Evolutionary conservation across 2,329 filamentous ascomycete species (phyloP), one percentile per base, ranked within the genome.

Genomic region (Aspergillus phoenicis): DNA sequence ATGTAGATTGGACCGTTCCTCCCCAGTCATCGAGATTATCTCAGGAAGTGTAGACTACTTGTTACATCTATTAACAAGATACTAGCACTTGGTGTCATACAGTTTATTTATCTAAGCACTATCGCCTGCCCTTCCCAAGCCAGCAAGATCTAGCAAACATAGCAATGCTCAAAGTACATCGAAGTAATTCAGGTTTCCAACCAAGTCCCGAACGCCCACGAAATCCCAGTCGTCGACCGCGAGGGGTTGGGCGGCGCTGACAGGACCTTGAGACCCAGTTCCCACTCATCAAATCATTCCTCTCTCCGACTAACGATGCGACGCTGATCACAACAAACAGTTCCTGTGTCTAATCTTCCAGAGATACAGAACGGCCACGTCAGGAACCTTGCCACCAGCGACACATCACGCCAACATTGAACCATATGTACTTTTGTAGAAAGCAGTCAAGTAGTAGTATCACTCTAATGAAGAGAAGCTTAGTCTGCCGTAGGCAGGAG

Each of bases 111-210:
- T 52, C 36, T 58, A 56, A 56, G 53, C 53, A 56, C 53, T 47
- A 41, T 47, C 26, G 20, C 24, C 53, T 20, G 28, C 36, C 41
- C 38, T 10, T 36, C 33, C 53, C 39, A 20, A 15, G 20, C 39
- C 53, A 56, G 53, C 53, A 56, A 56, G 53, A 56, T 56, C 53
- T 56, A 56, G 43, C 11, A 43, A 41, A 56, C 17, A 56, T 56
- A 47, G 52, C 26, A 56, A 56, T 33, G 38, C 26, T 45, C n/a
- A 30, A 56, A 47, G 39, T 33, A 24, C 41, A 43, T 47, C 33
- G 47, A 41, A 41, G 47, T 22, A 39, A 49, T 51, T 51, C 47
- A 56, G n/a, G 52, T 28, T 30, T 33, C n/a, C 22, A 47, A 26
- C 24, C n/a, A 47, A 36, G 39, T 26, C 17, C 26, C 53, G 17